Evolutionary conservation across 2,329 filamentous ascomycete genomes (phyloP), one percentile per base, ranked within the genome.

Genomic region (Mycosphaerelloides madeirae): DNA sequence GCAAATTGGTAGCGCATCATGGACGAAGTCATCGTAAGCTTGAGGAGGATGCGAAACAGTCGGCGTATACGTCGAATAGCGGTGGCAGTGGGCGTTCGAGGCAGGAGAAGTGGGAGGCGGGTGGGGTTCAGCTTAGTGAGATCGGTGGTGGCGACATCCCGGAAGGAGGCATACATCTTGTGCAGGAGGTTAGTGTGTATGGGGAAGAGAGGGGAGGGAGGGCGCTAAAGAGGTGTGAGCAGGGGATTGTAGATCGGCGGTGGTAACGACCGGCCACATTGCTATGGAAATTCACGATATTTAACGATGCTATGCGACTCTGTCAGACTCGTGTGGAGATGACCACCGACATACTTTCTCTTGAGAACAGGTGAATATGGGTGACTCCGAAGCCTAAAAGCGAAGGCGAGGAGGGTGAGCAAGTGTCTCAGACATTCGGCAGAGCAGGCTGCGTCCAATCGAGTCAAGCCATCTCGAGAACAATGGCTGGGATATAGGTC

Each of bases 101-200:
- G 18, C 7, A 28, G 15, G 20, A 14, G 18, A 20, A 15, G 11
- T 13, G 3, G 35, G 25, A 4, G 11, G 25, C 18, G 6, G 22
- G 6, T 25, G 22, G 22, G 9, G 5, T 25, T 9, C 22, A 25
- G 22, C 22, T 25, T 9, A 25, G 9, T 9, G 22, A 25, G 22
- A 25, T 25, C 22, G 9, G 22, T 5, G 22, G 22, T 25, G 22
- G 22, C 22, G 6, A 25, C 6, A 25, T 25, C 22, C 9, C 22
- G 9, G 6, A 5, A 25, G 22, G 20, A 11, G 35, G 35, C 14
- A 38, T 38, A n/a, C 19, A 20, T 5, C 20, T 38, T 11, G 35
- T 38, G 14, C 35, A 28, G 6, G 35, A 38, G 35, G 35, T 38
- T 22, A 28, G 25, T 15, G 35, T 38, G 20, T 38, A 38, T 20